Base-by-base conservation (phyloP, 306 rosid genomes). In the Dryas drummondii region DNA sequence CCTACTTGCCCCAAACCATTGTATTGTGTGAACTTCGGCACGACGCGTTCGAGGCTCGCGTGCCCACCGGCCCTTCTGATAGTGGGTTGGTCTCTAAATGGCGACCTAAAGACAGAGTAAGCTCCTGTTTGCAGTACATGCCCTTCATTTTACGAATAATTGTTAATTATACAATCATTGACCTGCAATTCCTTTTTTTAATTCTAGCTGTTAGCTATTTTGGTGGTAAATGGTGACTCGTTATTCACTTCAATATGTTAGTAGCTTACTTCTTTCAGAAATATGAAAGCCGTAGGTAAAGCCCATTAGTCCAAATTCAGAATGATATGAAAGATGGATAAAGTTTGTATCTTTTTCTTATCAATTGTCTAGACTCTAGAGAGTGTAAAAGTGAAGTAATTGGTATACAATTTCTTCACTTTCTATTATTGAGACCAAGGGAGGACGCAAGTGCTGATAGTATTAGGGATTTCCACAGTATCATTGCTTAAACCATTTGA, bases 81-180 rank as follows among this genome's bases (percentile, higher is more conserved):
- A 85, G 90, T 45, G 99, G 99, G 2, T 71, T 90, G 78, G 96
- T 96, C 66, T 96, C 98, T 2, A 96, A 92, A 83, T 96, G 99
- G 98, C 82, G 97, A 75, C 98, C 96, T 14, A 92, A 92, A 85
- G 98, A 92, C 52, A 79, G 96, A 78, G 99, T 96, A 79, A 88
- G 90, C 47, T 55, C 11, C 37, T 32, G 2, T 50, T 61, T 66
- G 42, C 47, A 15, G 27, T 66, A 74, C 64, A 11, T 51, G 14
- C 44, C 15, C 12, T 74, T 68, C 32, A 9, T 74, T 41, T 19
- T 68, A 41, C 7, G 8, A 55, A 55, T 26, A 14, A 52, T 15
- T 45, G 44, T 62, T 11, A 1, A 16, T 45, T 54, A 3, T 66
- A 3, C 3, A 56, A 53, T 46, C 37, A 14, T 51, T 64, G 66